Base-by-base conservation (phyloP, 2,329 filamentous ascomycete species). In the Trichoderma atroviride region DNA sequence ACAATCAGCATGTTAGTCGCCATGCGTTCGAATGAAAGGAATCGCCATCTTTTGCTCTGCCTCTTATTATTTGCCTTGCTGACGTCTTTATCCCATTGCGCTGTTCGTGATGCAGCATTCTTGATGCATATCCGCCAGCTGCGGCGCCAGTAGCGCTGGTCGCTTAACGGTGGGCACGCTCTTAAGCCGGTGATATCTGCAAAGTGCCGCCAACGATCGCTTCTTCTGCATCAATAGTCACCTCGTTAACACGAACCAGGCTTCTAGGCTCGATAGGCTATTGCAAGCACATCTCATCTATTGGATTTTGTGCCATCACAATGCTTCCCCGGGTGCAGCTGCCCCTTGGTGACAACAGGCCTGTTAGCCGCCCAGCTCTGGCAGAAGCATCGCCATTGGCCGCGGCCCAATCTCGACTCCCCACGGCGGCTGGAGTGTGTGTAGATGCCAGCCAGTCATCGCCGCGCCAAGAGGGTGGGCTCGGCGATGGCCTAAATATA, bases 361-460 rank as follows among this genome's bases (percentile, higher is more conserved):
- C 52, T 58, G 16, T 55, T 71, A 71, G 68, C 70, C 70, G 70
- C 70, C 70, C 35, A 71, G 60, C 47, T 40, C 40, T 10, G 57
- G 40, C 60, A 33, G 65, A 65, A 55, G 22, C 37, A 57, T 24
- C 61, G 60, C 60, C 64, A 76, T 76, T 76, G 74, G 75, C 63
- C 29, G 27, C 52, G 16, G 47, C 40, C 62, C 70, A 57, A 70
- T 71, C 69, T 71, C 71, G 68, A 60, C 70, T 74, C 73, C 58
- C 66, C 66, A 69, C 58, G 52, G 40, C 56, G 40, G 43, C 43
- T 29, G 27, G 37, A 56, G 68, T 72, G 70, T 60, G 71, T 78
- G 79, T 80, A 79, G 80, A 79, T 80, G 79, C 79, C 78, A 82
- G 76, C 77, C 78, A 78, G 73, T 76, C 71, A 74, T 70, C 70